Evolutionary conservation across 2,329 filamentous ascomycete species (phyloP), one percentile per base, ranked within the genome.

Genomic region (Fonsecaea pedrosoi): DNA sequence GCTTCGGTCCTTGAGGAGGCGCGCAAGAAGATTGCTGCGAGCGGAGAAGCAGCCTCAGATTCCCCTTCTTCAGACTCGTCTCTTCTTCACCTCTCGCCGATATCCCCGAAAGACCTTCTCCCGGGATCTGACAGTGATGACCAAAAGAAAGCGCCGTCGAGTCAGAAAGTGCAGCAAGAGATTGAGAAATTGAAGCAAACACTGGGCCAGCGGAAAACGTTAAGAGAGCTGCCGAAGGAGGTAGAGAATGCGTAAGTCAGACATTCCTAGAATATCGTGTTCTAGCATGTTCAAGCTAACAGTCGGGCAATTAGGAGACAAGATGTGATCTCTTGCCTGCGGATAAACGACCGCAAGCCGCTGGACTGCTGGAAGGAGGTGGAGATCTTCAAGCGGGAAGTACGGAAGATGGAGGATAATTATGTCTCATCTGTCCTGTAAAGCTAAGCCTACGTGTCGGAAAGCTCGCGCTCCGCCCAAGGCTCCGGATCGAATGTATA

Each of bases 291-390:
- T 25, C 15, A 58, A 56, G 59, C 60, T 67, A 54, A 67, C 55
- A 4, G 10, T 30, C n/a, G 25, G 54, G 32, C 30, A 48, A 50
- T 35, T 40, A 70, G 68, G 21, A 90, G 92, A 79, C 83, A 87
- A 72, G 87, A 89, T 67, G 88, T 97, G 64, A 87, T 95, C 70
- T 85, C 86, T 74, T 98, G 94, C 78, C 83, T 98, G 83, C 84
- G 91, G 69, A 85, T 90, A 75, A 90, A 97, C 78, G 94, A 97
- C 80, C 85, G 92, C 71, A 86, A 92, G 78, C 94, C 94, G 77
- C 83, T 97, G 77, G 92, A 97, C 83, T 98, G 94, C 85, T 97
- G 92, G 91, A 86, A 89, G 80, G 93, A 97, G 86, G 92, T 97
- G 30, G 90, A 96, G 82, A 84, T 84, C 21, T 98, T 98, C 80